phyloP scores from a whole-genome alignment of 2,329 filamentous ascomycete genomes.

The Epichloe baconii region DNA sequence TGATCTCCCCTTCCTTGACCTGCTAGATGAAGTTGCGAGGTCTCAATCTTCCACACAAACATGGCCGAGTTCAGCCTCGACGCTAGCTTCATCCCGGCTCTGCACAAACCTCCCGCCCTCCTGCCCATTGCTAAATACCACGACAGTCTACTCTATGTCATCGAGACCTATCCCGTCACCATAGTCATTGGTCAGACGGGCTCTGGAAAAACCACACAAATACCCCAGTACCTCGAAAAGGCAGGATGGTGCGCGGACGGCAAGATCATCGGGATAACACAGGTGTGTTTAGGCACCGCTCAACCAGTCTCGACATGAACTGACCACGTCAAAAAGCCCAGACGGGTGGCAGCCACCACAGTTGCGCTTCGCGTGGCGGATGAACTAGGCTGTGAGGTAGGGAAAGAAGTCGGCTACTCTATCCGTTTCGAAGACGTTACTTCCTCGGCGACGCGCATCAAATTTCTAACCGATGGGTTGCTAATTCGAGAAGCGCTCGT shows the following conservation, averaged over 20 bases:
- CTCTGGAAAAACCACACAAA: constrained; percentile 89
- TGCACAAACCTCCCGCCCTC: constrained; percentile 74
- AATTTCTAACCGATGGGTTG: constrained; percentile 89
- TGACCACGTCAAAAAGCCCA: constrained; percentile 42
- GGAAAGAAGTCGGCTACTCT: constrained; percentile 85
- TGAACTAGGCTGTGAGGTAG: constrained; percentile 73
- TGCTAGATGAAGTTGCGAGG: background rate
- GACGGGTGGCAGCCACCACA: constrained; percentile 80
- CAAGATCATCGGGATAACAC: constrained; percentile 76
- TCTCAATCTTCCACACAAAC: background rate
- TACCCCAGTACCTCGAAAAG: constrained; percentile 79
- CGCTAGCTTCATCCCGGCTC: constrained; percentile 57
- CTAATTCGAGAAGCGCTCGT: constrained; percentile 85
- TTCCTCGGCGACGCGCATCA: constrained; percentile 72
- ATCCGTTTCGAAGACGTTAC: constrained; percentile 89
- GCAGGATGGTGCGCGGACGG: constrained; percentile 81
- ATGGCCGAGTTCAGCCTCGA: constrained; percentile 47
- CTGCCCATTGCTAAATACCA: constrained; percentile 80
- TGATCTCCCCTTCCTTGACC: background rate
- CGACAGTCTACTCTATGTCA: constrained; percentile 66
- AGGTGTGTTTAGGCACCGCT: constrained; percentile 43
- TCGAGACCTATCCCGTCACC: constrained; percentile 73
- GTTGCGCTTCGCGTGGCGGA: constrained; percentile 82
- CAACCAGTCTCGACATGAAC: background rate
- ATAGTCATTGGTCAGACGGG: constrained; percentile 91